Evolutionary conservation across 768 basidiomycete genomes (phyloP).

Genomic region (Termitomyces sp.): DNA sequence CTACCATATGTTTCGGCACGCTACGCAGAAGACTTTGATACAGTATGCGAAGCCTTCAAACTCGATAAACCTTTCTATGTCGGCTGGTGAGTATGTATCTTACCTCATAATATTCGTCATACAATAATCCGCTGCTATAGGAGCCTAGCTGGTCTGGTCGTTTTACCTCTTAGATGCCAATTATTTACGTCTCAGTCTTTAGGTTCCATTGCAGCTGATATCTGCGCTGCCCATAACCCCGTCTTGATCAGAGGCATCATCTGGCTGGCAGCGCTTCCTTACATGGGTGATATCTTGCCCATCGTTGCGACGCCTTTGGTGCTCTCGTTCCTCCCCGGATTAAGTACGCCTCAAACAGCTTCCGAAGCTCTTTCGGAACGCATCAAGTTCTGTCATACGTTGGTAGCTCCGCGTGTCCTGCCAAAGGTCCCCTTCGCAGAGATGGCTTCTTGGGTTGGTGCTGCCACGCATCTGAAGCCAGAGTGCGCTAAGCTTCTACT

Average conservation of each 20-base stretch:
- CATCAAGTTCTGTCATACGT: not conserved
- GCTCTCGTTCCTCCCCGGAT: constrained; percentile 8
- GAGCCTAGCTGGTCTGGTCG: not conserved
- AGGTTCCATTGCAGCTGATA: constrained; percentile 10
- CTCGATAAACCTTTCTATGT: not conserved
- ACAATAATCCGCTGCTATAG: not conserved
- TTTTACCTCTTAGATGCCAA: not conserved
- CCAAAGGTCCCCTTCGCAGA: not conserved
- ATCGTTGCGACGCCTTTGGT: constrained; percentile 11
- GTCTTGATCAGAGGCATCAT: constrained; percentile 9
- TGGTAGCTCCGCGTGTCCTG: not conserved
- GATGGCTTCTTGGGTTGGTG: not conserved
- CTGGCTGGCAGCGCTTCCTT: constrained; percentile 11
- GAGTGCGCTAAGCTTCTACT: not conserved
- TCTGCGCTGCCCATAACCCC: constrained; percentile 10
- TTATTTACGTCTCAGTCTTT: not conserved
- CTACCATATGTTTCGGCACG: not conserved
- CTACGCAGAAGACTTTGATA: not conserved
- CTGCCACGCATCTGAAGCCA: not conserved
- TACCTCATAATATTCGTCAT: not conserved
- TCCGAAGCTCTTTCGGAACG: not conserved
- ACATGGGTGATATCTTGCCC: constrained; percentile 10
- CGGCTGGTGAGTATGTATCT: not conserved
- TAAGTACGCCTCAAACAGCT: not conserved
- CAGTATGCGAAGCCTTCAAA: not conserved